Conservation (phyloP, 805 yeast species). For the Candida easanensis region DNA sequence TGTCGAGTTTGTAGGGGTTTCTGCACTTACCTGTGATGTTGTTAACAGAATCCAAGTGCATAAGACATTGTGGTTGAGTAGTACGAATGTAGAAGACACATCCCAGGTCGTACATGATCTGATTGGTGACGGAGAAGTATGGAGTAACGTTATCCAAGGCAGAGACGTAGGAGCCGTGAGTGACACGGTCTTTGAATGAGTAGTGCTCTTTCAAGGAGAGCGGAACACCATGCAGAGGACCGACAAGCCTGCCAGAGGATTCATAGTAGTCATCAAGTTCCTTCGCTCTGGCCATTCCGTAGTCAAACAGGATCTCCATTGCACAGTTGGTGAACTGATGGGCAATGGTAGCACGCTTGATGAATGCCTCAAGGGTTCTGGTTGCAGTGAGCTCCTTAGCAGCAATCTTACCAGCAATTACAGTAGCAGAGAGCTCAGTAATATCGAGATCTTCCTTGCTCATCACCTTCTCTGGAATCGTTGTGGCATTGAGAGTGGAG, state of each 20-base stretch:
- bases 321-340: constrained; percentile 61
- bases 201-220: constrained; percentile 65
- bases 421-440: constrained; percentile 14
- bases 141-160: constrained; percentile 14
- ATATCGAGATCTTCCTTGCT: constrained; percentile 18
- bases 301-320: constrained; percentile 59
- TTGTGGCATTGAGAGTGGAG: constrained; percentile 24
- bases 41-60: constrained; percentile 63
- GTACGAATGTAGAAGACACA: constrained; percentile 65
- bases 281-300: constrained; percentile 54
- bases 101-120: constrained; percentile 30
- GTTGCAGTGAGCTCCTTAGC: constrained; percentile 34
- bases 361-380: constrained; percentile 50
- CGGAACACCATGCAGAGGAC: constrained; percentile 70
- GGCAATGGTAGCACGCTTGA: constrained; percentile 47
- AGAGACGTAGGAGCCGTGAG: constrained; percentile 58
- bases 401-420: constrained; percentile 13
- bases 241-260: constrained; percentile 51
- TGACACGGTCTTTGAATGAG: constrained; percentile 46
- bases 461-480: constrained; percentile 21
- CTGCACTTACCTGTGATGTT: constrained; percentile 55
- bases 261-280: constrained; percentile 51
- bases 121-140: constrained; percentile 45
- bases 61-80: constrained; percentile 62
- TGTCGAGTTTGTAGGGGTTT: constrained; percentile 54